Conservation (phyloP, 495 filamentous ascomycete species). For the Oleoguttula mirabilis region DNA sequence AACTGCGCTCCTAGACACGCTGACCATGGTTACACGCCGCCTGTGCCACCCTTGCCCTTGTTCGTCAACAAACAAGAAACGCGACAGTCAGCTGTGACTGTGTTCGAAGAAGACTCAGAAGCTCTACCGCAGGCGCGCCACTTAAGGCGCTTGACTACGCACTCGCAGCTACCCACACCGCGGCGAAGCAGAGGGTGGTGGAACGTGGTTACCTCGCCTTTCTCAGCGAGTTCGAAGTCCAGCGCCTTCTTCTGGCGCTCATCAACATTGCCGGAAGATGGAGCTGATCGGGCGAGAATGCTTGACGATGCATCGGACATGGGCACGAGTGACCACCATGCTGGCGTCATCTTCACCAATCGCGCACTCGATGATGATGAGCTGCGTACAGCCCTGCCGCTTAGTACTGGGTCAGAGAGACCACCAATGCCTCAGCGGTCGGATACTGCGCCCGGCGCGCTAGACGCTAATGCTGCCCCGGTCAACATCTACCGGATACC, state of each 20-base stretch:
- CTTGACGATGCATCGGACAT: conserved; percentile 5
- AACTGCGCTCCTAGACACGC: conserved; percentile 24
- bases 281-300: conserved; percentile 5
- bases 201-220: conserved; percentile 72
- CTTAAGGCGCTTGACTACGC: too few relatives aligned
- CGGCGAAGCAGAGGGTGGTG: conserved; percentile 72
- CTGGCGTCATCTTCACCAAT: conserved; percentile 6
- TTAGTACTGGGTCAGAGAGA: conserved; percentile 1
- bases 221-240: conserved; percentile 25
- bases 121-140: conserved; percentile 9
- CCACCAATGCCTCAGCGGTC: conserved; percentile 7
- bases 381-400: conserved; percentile 19
- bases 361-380: conserved; percentile 3
- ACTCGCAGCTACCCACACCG: conserved; percentile 33
- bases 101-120: conserved; percentile 44
- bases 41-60: conserved; percentile 51
- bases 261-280: neutral
- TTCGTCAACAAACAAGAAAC: conserved; percentile 19
- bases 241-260: conserved; percentile 9
- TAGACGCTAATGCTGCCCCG: neutral
- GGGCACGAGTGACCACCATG: neutral
- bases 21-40: conserved; percentile 36
- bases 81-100: conserved; percentile 31
- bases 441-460: conserved; percentile 17
- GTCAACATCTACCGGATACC: conserved; percentile 19